Conservation (phyloP, 129 eudicot genomes). For the Ambrosia trifida region DNA sequence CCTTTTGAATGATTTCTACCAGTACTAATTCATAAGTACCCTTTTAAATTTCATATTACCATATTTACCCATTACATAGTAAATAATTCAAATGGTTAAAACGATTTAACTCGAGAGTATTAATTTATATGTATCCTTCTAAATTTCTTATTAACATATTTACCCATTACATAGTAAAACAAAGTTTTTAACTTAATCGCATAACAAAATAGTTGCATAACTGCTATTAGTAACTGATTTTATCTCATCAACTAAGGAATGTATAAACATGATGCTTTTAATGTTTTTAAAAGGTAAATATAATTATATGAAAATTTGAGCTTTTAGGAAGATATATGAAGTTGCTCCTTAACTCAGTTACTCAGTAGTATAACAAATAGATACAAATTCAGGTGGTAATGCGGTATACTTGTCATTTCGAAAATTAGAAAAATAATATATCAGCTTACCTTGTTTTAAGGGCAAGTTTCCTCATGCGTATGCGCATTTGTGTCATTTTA, state of each 20-base stretch:
- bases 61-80: no score
- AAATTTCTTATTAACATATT: no score
- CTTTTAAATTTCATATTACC: no score
- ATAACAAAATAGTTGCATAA: neutral
- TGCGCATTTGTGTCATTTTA: slow-evolving; percentile 97
- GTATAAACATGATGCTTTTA: neutral
- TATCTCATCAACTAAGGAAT: neutral
- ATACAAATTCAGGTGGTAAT: neutral
- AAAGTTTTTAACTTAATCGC: neutral
- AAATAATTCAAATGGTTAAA: neutral
- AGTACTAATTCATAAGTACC: no score
- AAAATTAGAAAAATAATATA: slow-evolving; percentile 12
- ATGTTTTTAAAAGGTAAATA: neutral
- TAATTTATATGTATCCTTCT: neutral
- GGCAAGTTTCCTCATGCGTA: slow-evolving; percentile 97
- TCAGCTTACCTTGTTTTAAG: slow-evolving; percentile 79
- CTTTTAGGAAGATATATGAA: neutral
- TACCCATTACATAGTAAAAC: neutral
- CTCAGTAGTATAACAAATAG: neutral
- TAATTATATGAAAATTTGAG: neutral
- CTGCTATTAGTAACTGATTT: neutral
- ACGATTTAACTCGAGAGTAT: neutral
- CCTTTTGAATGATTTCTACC: no score
- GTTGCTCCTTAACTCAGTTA: neutral
- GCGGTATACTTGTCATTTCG: neutral